Conservation (phyloP, 2,329 filamentous ascomycete genomes). For the Byssochlamys sp. region DNA sequence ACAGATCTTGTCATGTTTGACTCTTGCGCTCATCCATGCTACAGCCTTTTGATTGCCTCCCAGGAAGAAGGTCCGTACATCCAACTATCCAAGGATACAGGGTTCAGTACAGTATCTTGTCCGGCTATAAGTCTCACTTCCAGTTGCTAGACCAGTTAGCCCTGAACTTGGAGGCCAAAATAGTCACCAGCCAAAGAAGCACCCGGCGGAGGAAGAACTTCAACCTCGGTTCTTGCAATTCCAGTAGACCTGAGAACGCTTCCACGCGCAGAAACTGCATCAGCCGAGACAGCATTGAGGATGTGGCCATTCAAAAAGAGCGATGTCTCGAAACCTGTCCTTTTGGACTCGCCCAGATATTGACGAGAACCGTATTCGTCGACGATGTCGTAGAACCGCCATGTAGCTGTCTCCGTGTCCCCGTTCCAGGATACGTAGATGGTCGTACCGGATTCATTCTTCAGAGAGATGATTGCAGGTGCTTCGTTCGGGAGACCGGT, state of each 20-base stretch:
- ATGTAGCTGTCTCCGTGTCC: constrained; percentile 37
- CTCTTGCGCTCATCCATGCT: too few species aligned
- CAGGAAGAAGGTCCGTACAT: not conserved
- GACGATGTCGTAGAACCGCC: constrained; percentile 41
- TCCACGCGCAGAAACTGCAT: constrained; percentile 21
- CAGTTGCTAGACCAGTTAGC: not conserved
- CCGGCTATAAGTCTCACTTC: not conserved
- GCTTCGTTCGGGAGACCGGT: constrained; percentile 27
- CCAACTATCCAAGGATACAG: not conserved
- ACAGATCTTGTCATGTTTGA: too few species aligned
- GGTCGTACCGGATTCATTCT: constrained; percentile 20
- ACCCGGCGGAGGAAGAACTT: constrained; percentile 10
- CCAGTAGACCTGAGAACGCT: constrained; percentile 18
- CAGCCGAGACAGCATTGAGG: constrained; percentile 27
- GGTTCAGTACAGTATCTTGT: not conserved
- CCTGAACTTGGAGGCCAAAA: not conserved
- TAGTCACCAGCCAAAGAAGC: not conserved
- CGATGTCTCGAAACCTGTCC: constrained; percentile 22
- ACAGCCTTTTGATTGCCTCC: too few species aligned
- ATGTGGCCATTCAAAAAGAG: constrained; percentile 9
- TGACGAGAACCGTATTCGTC: constrained; percentile 16
- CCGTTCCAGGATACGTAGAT: constrained; percentile 51
- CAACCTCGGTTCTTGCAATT: constrained; percentile 11
- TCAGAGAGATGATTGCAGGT: constrained; percentile 29
- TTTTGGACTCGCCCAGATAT: constrained; percentile 18